Evolutionary conservation across 2,329 filamentous ascomycete species (phyloP), one percentile per base, ranked within the genome.

Genomic region (Cercospora sp.): DNA sequence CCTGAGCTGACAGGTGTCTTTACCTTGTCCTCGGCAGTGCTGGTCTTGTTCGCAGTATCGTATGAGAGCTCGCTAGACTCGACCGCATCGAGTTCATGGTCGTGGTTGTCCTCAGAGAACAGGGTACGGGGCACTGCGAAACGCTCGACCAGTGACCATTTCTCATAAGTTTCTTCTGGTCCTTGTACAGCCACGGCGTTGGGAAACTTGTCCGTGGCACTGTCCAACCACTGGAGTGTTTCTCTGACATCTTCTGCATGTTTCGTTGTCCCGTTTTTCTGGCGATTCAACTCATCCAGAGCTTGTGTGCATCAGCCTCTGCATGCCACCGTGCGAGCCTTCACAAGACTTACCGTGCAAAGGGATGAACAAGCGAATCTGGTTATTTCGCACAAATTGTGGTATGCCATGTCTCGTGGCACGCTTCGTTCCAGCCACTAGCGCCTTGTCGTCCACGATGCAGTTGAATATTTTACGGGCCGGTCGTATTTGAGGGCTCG

Each of bases 401-500:
- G 81, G 78, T 69, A 85, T 83, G 63, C 83, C 83, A 72, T 85
- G 83, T 70, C 83, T 78, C 65, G 83, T 84, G 75, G 81, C 83
- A 74, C 80, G 82, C 79, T 84, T 84, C 60, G 83, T 82, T 67
- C 83, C 83, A 48, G 82, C 82, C 65, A 84, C 79, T 70, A 85
- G 74, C 33, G 83, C 83, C 20, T 81, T 83, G 71, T 85, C 83
- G 73, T 85, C 83, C 71, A 84, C 82, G 70, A 85, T 84, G 75
- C 83, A 85, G 78, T 84, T 84, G 80, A 85, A 84, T 66, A 84
- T 74, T 77, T 84, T 84, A 72, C 82, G 80, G 12, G 71, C 67
- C 28, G 76, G 74, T 64, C 64, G 64, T 58, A 65, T 55, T 64
- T 61, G 42, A 53, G 65, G 57, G 5, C 48, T 65, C 30, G 72